A percentile compares a stretch with the other conserved stretches of the same genome.
Evolutionary conservation across 495 filamentous ascomycete species (phyloP).

Genomic region (Aspergillus ostianus): DNA sequence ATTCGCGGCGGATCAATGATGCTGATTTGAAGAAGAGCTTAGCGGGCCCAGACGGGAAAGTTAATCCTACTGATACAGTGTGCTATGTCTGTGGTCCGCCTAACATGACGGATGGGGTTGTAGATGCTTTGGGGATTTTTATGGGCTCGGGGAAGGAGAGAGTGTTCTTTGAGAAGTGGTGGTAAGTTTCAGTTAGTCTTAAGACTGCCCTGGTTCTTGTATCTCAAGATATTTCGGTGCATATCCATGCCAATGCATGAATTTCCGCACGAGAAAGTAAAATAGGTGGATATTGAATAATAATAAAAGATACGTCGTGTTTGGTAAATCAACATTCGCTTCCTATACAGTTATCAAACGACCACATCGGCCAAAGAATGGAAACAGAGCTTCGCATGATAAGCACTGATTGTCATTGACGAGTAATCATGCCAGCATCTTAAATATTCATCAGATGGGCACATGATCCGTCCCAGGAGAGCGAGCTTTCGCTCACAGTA

Average conservation of each 20-base stretch:
- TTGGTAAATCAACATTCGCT: conserved; percentile 2
- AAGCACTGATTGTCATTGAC: background rate
- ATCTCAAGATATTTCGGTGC: background rate
- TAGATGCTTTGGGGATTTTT: conserved; percentile 48
- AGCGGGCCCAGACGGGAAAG: conserved; percentile 30
- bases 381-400: background rate
- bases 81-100: conserved; percentile 81
- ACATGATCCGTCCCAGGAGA: background rate
- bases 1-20: conserved; percentile 47
- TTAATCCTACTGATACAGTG: conserved; percentile 49
- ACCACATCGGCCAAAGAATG: background rate
- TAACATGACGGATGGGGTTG: conserved; percentile 76
- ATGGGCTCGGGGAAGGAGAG: conserved; percentile 53
- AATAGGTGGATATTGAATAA: background rate
- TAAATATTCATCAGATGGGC: background rate
- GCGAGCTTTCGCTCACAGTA: background rate
- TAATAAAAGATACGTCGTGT: background rate
- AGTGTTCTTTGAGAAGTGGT: conserved; percentile 86
- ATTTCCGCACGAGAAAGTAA: background rate
- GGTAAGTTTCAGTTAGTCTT: conserved; percentile 51
- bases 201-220: background rate
- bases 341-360: background rate
- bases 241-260: background rate
- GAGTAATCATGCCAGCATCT: background rate
- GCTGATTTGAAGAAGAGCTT: conserved; percentile 50